A percentile compares a stretch with the other conserved stretches of the same genome.
These are phyloP conservation scores for Capronia epimyces DNA, from an alignment of 2,329 filamentous ascomycete genomes.

Conservation along the genomic window DNA sequence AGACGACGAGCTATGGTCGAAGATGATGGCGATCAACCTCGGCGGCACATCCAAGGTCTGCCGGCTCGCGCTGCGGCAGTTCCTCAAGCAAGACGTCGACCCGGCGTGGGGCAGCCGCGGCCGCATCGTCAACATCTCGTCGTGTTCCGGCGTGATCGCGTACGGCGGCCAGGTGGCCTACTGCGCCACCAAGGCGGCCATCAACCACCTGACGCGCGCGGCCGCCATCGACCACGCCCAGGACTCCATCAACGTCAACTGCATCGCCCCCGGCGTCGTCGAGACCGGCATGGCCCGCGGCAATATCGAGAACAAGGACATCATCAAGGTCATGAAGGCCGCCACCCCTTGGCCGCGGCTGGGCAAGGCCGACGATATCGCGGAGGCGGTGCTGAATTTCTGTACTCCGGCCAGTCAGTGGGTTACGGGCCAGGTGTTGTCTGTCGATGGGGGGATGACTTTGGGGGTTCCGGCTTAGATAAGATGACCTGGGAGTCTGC, in stretches of 20 bases:
- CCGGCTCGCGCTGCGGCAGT: conserved; percentile 5
- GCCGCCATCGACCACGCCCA: conserved; percentile 5
- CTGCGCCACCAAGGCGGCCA: conserved; percentile 6
- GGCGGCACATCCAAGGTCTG: conserved; percentile 1
- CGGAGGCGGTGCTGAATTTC: conserved; percentile 40
- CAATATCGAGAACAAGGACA: conserved; percentile 4
- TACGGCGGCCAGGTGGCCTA: conserved; percentile 6
- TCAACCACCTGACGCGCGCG: conserved; percentile 12
- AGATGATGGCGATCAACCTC: conserved; percentile 3
- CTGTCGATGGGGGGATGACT: conserved; percentile 41
- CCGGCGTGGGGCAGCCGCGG: conserved; percentile 27
- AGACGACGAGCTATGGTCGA: conserved; percentile 8
- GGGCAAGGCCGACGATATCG: conserved; percentile 32
- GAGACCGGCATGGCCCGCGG: conserved; percentile 4
- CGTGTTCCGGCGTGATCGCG: conserved; percentile 4
- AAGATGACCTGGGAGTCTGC: not conserved
- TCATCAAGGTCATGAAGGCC: conserved; percentile 10
- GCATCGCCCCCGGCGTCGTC: conserved; percentile 4
- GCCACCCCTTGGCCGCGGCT: conserved; percentile 10
- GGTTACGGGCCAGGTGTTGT: conserved; percentile 42
- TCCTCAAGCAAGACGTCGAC: conserved; percentile 17
- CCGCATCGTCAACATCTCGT: conserved; percentile 41
- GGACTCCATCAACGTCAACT: conserved; percentile 9
- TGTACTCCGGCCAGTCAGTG: conserved; percentile 44
- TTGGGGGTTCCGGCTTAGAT: conserved; percentile 3